Base-by-base conservation (phyloP, 495 filamentous ascomycete genomes). In the Aspergillus diversus region DNA sequence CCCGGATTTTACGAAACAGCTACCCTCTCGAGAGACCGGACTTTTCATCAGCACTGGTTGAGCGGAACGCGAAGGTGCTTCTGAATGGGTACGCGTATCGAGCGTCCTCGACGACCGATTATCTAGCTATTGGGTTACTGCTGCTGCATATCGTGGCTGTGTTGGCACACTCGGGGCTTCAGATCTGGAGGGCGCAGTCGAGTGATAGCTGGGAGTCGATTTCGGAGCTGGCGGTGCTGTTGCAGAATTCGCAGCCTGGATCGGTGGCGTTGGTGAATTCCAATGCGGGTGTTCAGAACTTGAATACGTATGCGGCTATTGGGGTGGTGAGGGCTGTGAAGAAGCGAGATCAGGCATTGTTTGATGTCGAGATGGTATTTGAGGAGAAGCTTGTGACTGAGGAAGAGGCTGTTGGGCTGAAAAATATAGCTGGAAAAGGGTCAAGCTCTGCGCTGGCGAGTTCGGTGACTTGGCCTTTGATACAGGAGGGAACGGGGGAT, bases 151-250 rank as follows among this genome's bases (percentile, higher is more conserved):
- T 63, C 16, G 6, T 56, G 1, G 32, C 54, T 12, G 58, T 49
- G 0, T 31, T 35, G 3, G 21, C 15, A 0, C 58, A 60, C 21
- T 46, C 43, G 0, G 33, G 53, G 21, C 60, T 55, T 37, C 17
- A 63, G 7, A 15, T 66, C 55, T 27, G 33, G 4, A 53, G 50
- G 17, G 27, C 56, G 33, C 59, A 59, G 12, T 63, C 64, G 1
- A 63, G 59, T 3, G 46, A 55, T 8, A 59, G 64, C 50, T 66
- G 64, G 64, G 33, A 34, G 55, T 55, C 64, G 4, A 52, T 66
- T 7, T 50, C 37, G 6, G 64, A 66, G 50, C 33, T 66, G 0
- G 50, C 63, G 47, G 64, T 59, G 6, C 55, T 63, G 17, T 51
- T 49, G 12, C 58, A 65, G 16, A 65, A 65, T 37, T 65, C 63